Conservation (phyloP, 768 basidiomycete genomes). For the Boletus tomentosulus region DNA sequence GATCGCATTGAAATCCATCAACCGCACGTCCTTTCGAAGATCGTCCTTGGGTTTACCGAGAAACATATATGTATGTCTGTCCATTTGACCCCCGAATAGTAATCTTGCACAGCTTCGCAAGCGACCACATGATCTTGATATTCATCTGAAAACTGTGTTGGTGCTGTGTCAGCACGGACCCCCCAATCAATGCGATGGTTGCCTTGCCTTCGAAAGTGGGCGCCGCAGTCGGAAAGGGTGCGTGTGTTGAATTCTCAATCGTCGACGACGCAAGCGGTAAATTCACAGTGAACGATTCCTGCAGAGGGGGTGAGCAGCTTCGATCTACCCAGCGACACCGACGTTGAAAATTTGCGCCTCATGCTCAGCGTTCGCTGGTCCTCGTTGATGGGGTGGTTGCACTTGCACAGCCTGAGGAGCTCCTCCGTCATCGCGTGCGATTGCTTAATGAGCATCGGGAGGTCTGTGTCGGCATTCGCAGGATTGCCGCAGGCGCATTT, state of each 20-base stretch:
- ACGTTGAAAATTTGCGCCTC: conserved; percentile 50
- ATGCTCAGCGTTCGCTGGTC: conserved; percentile 35
- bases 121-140: conserved; percentile 85
- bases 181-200: not conserved
- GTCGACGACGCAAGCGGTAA: conserved; percentile 69
- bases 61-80: conserved; percentile 80
- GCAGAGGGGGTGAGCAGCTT: conserved; percentile 83
- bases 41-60: conserved; percentile 97
- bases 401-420: conserved; percentile 67
- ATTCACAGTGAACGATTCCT: conserved; percentile 85
- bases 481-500: too few relatives aligned
- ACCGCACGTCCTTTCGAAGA: conserved; percentile 89
- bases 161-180: not conserved
- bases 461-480: conserved; percentile 33
- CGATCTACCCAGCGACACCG: conserved; percentile 56
- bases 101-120: conserved; percentile 89
- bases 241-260: conserved; percentile 50
- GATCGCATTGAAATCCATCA: conserved; percentile 98
- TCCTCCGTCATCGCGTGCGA: conserved; percentile 63
- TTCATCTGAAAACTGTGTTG: conserved; percentile 77
- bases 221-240: conserved; percentile 74
- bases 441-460: conserved; percentile 50
- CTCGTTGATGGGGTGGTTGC: conserved; percentile 40
- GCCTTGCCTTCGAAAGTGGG: conserved; percentile 72
- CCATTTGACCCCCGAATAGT: conserved; percentile 82